Conservation (phyloP, 2,329 filamentous ascomycete genomes). For the Alternaria longipes region DNA sequence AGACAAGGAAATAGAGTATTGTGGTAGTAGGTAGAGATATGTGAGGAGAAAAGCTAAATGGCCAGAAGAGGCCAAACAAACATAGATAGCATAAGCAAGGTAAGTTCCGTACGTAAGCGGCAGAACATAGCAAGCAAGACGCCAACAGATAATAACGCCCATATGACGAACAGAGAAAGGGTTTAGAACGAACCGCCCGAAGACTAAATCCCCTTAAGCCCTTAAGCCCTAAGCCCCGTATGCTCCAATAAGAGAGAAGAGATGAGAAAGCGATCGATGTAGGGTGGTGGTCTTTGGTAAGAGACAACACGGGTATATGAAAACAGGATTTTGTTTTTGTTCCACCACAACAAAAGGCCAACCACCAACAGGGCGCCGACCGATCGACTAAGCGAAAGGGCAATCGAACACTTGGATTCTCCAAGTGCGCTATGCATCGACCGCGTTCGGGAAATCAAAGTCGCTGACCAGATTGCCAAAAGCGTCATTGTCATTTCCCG, state of each 20-base stretch:
- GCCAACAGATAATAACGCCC: not conserved
- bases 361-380: not conserved
- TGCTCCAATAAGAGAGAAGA: conserved; percentile 25
- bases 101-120: not conserved
- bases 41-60: not conserved
- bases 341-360: not conserved
- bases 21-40: not conserved
- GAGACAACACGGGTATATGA: conserved; percentile 33
- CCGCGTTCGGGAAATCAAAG: conserved; percentile 48
- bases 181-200: not conserved
- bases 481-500: conserved; percentile 56
- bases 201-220: not conserved
- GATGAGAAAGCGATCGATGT: conserved; percentile 25
- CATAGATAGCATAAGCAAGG: not conserved
- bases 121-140: too few species aligned
- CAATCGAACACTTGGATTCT: too few species aligned
- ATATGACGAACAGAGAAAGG: not conserved
- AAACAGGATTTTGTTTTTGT: conserved; percentile 26
- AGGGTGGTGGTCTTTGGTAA: conserved; percentile 11
- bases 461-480: conserved; percentile 47
- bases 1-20: not conserved
- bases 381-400: not conserved
- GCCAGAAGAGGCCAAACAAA: not conserved
- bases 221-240: conserved; percentile 6
- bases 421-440: conserved; percentile 33